Evolutionary conservation across 2,329 filamentous ascomycete species (phyloP).

Genomic region (Xylariaceae sp.): DNA sequence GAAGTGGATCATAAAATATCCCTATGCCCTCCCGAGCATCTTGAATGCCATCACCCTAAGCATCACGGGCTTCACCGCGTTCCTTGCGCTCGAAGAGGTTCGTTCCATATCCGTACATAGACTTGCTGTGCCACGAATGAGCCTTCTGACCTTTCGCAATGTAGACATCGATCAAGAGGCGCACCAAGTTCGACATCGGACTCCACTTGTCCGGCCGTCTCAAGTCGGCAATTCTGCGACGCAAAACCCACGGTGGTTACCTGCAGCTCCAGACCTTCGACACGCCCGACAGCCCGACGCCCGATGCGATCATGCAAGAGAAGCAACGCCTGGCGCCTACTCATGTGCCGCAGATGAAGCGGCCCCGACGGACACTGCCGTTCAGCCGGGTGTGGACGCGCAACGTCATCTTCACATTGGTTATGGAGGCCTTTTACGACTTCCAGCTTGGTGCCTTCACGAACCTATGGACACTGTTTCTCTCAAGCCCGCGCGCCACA

Average conservation of each 20-base stretch:
- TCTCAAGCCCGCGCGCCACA: constrained; percentile 54
- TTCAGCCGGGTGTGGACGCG: constrained; percentile 39
- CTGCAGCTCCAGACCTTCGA: constrained; percentile 19
- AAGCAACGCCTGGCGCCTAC: constrained; percentile 2
- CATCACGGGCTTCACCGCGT: constrained; percentile 43
- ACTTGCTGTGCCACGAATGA: no score
- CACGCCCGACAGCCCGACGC: constrained; percentile 2
- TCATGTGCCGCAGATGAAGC: constrained; percentile 25
- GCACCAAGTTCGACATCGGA: constrained; percentile 37
- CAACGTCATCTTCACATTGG: constrained; percentile 44
- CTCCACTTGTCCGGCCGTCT: constrained; percentile 28
- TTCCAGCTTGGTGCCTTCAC: constrained; percentile 65
- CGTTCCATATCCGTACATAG: constrained; percentile 3
- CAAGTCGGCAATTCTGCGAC: constrained; percentile 22
- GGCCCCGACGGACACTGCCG: constrained; percentile 20
- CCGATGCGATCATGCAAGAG: constrained; percentile 4
- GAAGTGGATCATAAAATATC: constrained; percentile 56
- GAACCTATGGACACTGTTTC: constrained; percentile 61
- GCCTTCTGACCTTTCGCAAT: constrained; percentile 1
- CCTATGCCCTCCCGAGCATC: constrained; percentile 63
- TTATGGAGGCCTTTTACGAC: constrained; percentile 61
- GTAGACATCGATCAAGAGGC: constrained; percentile 41
- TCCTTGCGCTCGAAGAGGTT: constrained; percentile 61
- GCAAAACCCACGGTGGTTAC: constrained; percentile 24
- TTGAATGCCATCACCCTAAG: constrained; percentile 56